Conservation (phyloP, 2,329 filamentous ascomycete species). For the Penicillium palitans region DNA sequence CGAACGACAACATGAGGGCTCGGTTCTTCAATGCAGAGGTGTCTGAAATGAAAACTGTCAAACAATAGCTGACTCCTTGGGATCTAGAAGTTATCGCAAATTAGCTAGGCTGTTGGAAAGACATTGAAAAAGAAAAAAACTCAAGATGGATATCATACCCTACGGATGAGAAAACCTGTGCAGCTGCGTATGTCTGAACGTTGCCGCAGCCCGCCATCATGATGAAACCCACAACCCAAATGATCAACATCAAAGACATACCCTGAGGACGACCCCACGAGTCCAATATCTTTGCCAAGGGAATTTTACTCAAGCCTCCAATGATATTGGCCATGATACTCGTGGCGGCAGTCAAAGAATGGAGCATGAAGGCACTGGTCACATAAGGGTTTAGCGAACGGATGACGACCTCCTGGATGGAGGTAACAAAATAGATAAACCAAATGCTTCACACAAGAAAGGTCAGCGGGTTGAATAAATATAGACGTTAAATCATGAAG, state of each 20-base stretch:
- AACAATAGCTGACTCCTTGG: slow-evolving; percentile 49
- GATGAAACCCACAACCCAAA: slow-evolving; percentile 46
- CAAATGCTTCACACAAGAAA: slow-evolving; percentile 7
- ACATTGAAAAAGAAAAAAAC: background rate
- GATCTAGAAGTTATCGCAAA: background rate
- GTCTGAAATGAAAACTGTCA: slow-evolving; percentile 63
- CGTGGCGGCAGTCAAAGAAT: slow-evolving; percentile 16
- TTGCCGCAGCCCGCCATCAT: slow-evolving; percentile 64
- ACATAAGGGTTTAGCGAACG: slow-evolving; percentile 17
- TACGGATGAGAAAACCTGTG: slow-evolving; percentile 61
- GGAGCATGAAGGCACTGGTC: slow-evolving; percentile 15
- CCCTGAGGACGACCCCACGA: slow-evolving; percentile 19
- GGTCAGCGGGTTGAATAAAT: background rate
- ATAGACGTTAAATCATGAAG: background rate
- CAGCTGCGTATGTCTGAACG: slow-evolving; percentile 63
- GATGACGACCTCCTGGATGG: slow-evolving; percentile 17
- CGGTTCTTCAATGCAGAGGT: slow-evolving; percentile 61
- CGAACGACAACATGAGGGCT: slow-evolving; percentile 60
- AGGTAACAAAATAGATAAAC: slow-evolving; percentile 16
- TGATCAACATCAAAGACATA: slow-evolving; percentile 10
- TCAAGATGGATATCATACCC: slow-evolving; percentile 49
- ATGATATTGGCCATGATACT: slow-evolving; percentile 14
- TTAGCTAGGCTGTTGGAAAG: background rate
- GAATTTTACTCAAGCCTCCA: slow-evolving; percentile 13
- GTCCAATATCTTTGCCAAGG: slow-evolving; percentile 23